Evolutionary conservation across 352 stramenopile genomes (phyloP).

Genomic region (Globisporangium carolinianum): DNA sequence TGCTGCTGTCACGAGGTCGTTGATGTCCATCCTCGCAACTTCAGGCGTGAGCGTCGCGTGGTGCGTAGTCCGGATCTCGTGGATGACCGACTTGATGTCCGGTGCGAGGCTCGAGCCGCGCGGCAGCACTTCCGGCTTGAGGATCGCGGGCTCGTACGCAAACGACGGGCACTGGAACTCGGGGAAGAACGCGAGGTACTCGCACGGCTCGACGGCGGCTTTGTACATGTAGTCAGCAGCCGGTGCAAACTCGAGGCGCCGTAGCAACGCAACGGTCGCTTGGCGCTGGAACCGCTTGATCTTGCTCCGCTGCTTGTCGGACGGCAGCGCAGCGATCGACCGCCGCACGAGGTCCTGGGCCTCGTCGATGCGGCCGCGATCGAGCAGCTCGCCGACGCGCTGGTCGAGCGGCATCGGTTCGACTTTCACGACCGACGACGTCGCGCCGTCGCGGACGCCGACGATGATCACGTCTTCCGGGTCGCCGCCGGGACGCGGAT

Average conservation of each 20-base stretch:
- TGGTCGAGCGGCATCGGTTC: constrained; percentile 83
- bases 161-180: constrained; percentile 76
- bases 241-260: constrained; percentile 70
- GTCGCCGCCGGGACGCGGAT: constrained; percentile 62
- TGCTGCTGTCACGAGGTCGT: constrained; percentile 47
- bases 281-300: constrained; percentile 87
- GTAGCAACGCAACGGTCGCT: constrained; percentile 67
- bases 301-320: constrained; percentile 84
- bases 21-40: constrained; percentile 44
- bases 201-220: constrained; percentile 74
- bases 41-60: constrained; percentile 41
- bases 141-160: constrained; percentile 72
- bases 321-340: constrained; percentile 56
- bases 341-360: constrained; percentile 81
- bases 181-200: constrained; percentile 85
- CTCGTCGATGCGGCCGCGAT: constrained; percentile 82
- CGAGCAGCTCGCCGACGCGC: constrained; percentile 76
- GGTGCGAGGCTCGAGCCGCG: constrained; percentile 63
- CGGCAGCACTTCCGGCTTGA: constrained; percentile 80
- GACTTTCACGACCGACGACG: constrained; percentile 77
- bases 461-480: constrained; percentile 76
- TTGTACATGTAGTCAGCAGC: constrained; percentile 84
- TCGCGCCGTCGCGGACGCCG: constrained; percentile 57
- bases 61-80: constrained; percentile 52
- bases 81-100: constrained; percentile 72